Evolutionary conservation across 257 asterid genomes (phyloP), one percentile per base, ranked within the genome.

Genomic region (Fraxinus excelsior): DNA sequence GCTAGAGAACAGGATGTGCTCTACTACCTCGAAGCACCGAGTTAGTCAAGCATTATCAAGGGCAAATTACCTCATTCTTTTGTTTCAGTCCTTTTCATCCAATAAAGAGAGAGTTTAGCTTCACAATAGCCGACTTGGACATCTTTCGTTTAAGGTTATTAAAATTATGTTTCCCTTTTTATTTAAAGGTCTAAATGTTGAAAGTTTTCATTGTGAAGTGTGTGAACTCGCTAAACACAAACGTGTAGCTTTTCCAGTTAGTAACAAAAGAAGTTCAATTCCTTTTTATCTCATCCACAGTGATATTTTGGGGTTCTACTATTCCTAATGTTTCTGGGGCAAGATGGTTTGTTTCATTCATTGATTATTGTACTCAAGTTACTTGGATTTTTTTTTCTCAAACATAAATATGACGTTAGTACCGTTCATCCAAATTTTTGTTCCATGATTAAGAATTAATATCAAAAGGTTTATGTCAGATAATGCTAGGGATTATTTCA

Each of bases 61-160:
- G 18, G 19, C 19, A 44, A 28, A 19, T 26, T 25, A 32, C 25
- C 67, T 8, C 31, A 7, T 8, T 66, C 34, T 66, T 76, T 76
- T 67, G 35, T 4, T 21, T 21, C 42, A 16, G 19, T 3, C 19
- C 2, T 28, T 2, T 44, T 65, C 46, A 14, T 40, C 73, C 9
- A 76, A 76, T 28, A 76, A 67, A 76, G 67, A 76, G 74, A 76
- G 12, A 37, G 46, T 67, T 6, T 76, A 66, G 79, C 32, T 76
- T 1, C 29, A 67, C 40, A 74, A 76, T 46, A 7, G 67, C 26
- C 65, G 34, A 11, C 66, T 76, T 62, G 74, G 67, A 29, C 23
- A 25, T 71, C 67, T 67, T 4, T 78, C 73, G 10, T 71, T 71
- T 71, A 19, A 0, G 1, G 12, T 28, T 0, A 44, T 44, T 12